A percentile compares a stretch with the other conserved stretches of the same genome.
These are phyloP conservation scores for Apiosordaria backusii DNA, from an alignment of 495 filamentous ascomycete species.

Conservation along the genomic window DNA sequence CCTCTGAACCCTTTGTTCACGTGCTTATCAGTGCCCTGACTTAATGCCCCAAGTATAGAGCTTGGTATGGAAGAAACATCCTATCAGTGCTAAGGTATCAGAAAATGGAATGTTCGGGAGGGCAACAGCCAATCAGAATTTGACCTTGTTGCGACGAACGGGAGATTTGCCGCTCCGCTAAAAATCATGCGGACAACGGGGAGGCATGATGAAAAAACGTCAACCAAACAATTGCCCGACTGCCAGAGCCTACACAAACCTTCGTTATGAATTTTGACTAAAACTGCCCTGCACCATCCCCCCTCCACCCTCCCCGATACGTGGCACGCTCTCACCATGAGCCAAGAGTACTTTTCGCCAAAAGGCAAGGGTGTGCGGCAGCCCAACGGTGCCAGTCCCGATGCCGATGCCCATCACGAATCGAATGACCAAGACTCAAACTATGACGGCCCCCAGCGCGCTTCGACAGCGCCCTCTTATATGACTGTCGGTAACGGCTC, in stretches of 20 bases:
- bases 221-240: background rate
- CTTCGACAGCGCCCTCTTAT: constrained; percentile 54
- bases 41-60: background rate
- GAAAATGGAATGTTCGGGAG: background rate
- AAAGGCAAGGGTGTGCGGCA: constrained; percentile 32
- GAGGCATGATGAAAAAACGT: constrained; percentile 8
- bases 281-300: background rate
- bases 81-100: background rate
- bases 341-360: constrained; percentile 62
- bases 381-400: constrained; percentile 10
- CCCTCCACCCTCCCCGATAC: constrained; percentile 5
- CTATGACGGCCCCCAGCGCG: constrained; percentile 4
- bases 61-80: background rate
- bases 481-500: constrained; percentile 86
- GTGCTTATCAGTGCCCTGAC: background rate
- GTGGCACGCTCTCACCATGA: constrained; percentile 50
- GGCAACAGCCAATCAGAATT: constrained; percentile 19
- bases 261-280: background rate
- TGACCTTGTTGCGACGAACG: constrained; percentile 11
- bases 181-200: constrained; percentile 26
- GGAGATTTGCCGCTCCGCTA: constrained; percentile 24
- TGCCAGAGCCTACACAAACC: background rate
- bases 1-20: background rate
- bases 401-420: constrained; percentile 21
- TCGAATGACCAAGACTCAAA: constrained; percentile 20